A percentile compares a stretch with the other conserved stretches of the same genome.
Evolutionary conservation across 306 rosid genomes (phyloP).

Genomic region (Hippophae rhamnoides): DNA sequence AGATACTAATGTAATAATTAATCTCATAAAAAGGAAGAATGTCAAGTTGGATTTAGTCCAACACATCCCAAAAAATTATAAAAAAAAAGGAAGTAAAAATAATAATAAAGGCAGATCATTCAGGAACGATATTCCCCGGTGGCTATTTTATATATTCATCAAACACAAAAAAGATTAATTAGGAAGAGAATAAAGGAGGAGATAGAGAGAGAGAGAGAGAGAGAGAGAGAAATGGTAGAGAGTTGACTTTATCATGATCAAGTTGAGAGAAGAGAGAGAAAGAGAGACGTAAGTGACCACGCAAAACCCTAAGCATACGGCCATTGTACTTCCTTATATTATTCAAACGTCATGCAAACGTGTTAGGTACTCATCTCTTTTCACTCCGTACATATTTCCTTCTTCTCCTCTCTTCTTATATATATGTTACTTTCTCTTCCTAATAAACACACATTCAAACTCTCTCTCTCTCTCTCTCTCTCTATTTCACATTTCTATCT

Average conservation of each 20-base stretch:
- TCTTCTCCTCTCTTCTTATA: neutral
- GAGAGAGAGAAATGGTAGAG: neutral
- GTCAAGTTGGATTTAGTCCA: constrained; percentile 14
- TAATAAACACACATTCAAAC: neutral
- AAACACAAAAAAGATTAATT: no score
- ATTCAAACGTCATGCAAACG: constrained; percentile 18
- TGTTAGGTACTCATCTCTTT: constrained; percentile 10
- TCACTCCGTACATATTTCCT: constrained; percentile 27
- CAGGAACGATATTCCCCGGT: constrained; percentile 9
- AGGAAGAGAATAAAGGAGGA: neutral
- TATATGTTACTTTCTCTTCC: neutral
- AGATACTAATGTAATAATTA: no score
- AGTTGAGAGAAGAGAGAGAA: neutral
- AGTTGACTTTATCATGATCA: constrained; percentile 35
- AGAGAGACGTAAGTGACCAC: constrained; percentile 18
- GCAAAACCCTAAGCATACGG: constrained; percentile 30
- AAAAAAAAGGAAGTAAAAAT: neutral
- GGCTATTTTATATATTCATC: neutral
- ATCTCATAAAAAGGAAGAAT: neutral
- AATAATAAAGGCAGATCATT: no score
- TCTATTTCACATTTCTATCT: neutral
- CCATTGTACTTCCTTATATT: constrained; percentile 23
- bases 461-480: neutral
- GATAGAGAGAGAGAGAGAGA: neutral
- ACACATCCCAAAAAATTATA: neutral